These are phyloP conservation scores for Mucor piriformis DNA, from an alignment of 371 early-diverging fungal genomes.

Conservation along the genomic window DNA sequence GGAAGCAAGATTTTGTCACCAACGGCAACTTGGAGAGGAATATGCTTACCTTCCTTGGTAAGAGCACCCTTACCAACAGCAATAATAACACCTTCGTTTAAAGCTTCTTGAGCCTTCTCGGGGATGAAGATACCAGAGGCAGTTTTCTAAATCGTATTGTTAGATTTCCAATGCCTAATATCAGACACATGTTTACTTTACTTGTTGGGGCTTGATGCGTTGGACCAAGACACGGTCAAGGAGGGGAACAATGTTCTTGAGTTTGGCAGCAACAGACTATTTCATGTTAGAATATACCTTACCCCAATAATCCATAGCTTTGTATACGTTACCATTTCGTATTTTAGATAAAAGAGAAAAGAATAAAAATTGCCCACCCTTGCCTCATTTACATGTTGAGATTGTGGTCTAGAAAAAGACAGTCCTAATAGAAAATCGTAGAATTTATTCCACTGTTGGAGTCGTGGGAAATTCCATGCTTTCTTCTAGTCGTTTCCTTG, in stretches of 20 bases:
- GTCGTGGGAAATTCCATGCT: not conserved
- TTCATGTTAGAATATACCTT: too few species aligned
- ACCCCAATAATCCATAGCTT: too few species aligned
- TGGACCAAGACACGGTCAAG: constrained; percentile 97
- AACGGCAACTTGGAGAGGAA: constrained; percentile 79
- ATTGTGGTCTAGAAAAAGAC: not conserved
- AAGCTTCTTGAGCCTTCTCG: constrained; percentile 94
- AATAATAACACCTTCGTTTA: constrained; percentile 93
- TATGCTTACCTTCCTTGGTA: constrained; percentile 84
- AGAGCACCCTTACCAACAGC: constrained; percentile 94
- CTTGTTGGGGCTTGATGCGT: constrained; percentile 94
- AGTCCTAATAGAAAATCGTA: constrained; percentile 12
- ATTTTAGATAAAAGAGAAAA: not conserved
- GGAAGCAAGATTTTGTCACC: constrained; percentile 97
- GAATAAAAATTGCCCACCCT: not conserved
- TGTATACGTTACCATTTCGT: constrained; percentile 6
- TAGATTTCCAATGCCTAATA: not conserved
- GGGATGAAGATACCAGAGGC: constrained; percentile 95
- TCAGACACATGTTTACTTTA: constrained; percentile 29
- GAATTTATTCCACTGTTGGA: constrained; percentile 1
- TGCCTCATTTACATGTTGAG: not conserved
- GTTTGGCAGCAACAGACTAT: constrained; percentile 47
- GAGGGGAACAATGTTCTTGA: constrained; percentile 71
- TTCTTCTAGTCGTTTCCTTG: not conserved
- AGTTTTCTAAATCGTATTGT: constrained; percentile 70